phyloP scores from a whole-genome alignment of 2,329 filamentous ascomycete species.

The Epicoccum nigrum region DNA sequence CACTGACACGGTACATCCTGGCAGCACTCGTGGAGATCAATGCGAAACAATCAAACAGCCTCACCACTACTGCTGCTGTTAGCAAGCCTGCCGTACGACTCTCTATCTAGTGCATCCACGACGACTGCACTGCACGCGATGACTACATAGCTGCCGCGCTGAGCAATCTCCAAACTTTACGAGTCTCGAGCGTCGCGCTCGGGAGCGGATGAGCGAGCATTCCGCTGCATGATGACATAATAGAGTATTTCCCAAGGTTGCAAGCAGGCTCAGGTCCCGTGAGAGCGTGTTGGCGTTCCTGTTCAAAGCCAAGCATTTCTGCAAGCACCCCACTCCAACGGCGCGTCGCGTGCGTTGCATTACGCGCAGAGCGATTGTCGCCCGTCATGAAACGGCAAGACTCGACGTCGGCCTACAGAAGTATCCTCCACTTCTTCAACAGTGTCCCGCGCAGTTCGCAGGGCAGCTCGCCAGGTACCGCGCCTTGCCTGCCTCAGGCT shows the following conservation, averaged over 20 bases:
- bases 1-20: constrained; percentile 13
- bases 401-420: constrained; percentile 5
- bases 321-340: constrained; percentile 5
- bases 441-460: constrained; percentile 5
- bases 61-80: background rate
- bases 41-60: constrained; percentile 19
- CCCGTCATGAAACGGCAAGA: constrained; percentile 14
- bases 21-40: constrained; percentile 13
- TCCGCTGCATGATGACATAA: constrained; percentile 21
- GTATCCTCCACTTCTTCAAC: constrained; percentile 17
- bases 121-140: background rate
- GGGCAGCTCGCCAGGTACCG: constrained; percentile 4
- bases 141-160: background rate
- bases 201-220: constrained; percentile 26
- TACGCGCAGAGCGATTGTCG: background rate
- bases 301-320: constrained; percentile 11
- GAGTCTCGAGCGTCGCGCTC: constrained; percentile 2
- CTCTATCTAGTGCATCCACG: background rate
- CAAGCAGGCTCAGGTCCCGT: constrained; percentile 17
- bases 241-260: background rate
- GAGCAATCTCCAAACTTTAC: background rate
- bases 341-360: constrained; percentile 1
- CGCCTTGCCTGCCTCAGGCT: constrained; percentile 1
- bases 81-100: background rate
- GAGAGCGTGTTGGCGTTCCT: constrained; percentile 18